phyloP scores from a whole-genome alignment of 2,329 filamentous ascomycete species.

The Ceratocystis huliohia region DNA sequence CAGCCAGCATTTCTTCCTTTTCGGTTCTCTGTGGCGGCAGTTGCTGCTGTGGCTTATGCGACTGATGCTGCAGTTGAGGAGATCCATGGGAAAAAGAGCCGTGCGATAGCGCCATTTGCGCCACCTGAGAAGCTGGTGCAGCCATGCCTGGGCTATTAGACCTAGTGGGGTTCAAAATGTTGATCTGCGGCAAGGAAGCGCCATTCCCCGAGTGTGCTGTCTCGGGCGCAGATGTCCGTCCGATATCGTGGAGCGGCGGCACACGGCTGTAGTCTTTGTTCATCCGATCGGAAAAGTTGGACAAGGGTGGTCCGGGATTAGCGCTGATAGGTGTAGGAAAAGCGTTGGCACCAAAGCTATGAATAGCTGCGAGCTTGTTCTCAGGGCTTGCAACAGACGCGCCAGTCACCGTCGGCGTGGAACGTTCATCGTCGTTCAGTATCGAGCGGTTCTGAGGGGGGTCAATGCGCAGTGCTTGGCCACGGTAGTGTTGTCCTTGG shows the following conservation, averaged over 20 bases:
- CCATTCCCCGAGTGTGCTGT: constrained; percentile 29
- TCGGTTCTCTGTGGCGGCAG: constrained; percentile 41
- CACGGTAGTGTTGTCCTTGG: constrained; percentile 43
- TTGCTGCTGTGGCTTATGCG: neutral
- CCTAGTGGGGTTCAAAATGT: constrained; percentile 39
- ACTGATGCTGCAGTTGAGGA: constrained; percentile 22
- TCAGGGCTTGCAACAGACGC: constrained; percentile 43
- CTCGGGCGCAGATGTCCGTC: constrained; percentile 41
- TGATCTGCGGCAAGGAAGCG: constrained; percentile 44
- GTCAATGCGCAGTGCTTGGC: constrained; percentile 49
- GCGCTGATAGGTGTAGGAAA: constrained; percentile 54
- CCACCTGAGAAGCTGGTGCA: constrained; percentile 28
- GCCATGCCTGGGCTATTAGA: constrained; percentile 37
- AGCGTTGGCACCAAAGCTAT: constrained; percentile 39
- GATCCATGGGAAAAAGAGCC: constrained; percentile 34
- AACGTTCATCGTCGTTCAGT: constrained; percentile 45
- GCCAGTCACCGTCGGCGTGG: constrained; percentile 48
- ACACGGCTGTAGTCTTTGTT: constrained; percentile 48
- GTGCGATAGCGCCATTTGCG: constrained; percentile 47
- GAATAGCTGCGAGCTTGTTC: constrained; percentile 47
- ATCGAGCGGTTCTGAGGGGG: constrained; percentile 45
- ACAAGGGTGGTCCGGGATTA: constrained; percentile 31
- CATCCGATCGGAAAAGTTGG: constrained; percentile 36
- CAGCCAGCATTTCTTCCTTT: constrained; percentile 80
- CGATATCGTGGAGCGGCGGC: constrained; percentile 47